These are phyloP conservation scores for Epichloe amarillans DNA, from an alignment of 2,329 filamentous ascomycete species.

Conservation along the genomic window DNA sequence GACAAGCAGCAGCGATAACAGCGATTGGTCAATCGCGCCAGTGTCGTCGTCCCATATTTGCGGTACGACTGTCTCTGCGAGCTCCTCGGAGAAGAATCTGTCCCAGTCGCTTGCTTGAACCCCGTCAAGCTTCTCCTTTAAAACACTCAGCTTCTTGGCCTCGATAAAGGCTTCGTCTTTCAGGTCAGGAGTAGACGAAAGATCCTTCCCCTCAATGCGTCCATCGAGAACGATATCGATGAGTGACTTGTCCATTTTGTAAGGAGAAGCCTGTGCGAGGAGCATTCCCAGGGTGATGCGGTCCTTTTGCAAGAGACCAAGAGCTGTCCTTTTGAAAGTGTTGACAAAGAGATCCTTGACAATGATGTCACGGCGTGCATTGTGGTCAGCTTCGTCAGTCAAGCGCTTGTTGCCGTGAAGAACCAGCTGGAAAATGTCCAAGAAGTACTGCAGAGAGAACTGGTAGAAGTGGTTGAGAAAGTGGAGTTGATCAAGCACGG, in stretches of 20 bases:
- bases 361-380: slow-evolving; percentile 74
- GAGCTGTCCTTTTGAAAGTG: slow-evolving; percentile 83
- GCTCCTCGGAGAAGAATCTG: slow-evolving; percentile 70
- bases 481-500: slow-evolving; percentile 90
- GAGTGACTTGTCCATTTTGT: slow-evolving; percentile 81
- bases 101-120: slow-evolving; percentile 58
- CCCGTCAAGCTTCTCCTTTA: slow-evolving; percentile 59
- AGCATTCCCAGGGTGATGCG: slow-evolving; percentile 89
- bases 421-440: slow-evolving; percentile 92
- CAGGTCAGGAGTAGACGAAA: slow-evolving; percentile 53
- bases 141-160: slow-evolving; percentile 53
- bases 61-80: slow-evolving; percentile 76
- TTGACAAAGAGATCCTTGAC: slow-evolving; percentile 84
- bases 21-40: slow-evolving; percentile 57
- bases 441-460: slow-evolving; percentile 96
- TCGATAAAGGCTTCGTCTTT: slow-evolving; percentile 56
- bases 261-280: slow-evolving; percentile 88
- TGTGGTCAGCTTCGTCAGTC: slow-evolving; percentile 57
- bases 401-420: slow-evolving; percentile 68
- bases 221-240: slow-evolving; percentile 80
- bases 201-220: slow-evolving; percentile 59
- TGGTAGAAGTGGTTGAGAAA: slow-evolving; percentile 99
- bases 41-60: slow-evolving; percentile 53
- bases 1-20: slow-evolving; percentile 76
- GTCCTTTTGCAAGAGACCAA: slow-evolving; percentile 80